These are phyloP conservation scores for Trichosanthes truncata DNA, from an alignment of 306 rosid genomes.

Conservation along the genomic window DNA sequence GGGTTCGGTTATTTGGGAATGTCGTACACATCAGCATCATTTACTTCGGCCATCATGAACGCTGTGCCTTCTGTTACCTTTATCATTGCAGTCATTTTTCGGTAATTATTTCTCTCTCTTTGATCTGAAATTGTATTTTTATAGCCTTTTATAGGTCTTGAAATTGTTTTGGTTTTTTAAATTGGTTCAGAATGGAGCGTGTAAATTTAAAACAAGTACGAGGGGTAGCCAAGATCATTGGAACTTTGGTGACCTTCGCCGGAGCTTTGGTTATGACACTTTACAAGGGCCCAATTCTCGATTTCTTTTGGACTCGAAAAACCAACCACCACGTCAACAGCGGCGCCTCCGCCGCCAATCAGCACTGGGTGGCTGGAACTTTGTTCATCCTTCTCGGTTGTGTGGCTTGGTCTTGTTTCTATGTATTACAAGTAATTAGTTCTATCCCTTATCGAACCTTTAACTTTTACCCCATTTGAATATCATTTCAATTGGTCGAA, in stretches of 20 bases:
- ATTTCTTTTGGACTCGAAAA: conserved; percentile 20
- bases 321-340: conserved; percentile 8
- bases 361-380: conserved; percentile 47
- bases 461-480: not conserved
- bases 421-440: conserved; percentile 39
- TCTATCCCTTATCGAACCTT: not conserved
- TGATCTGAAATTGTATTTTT: not conserved
- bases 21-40: conserved; percentile 66
- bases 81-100: conserved; percentile 36
- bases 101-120: conserved; percentile 24
- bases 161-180: not conserved
- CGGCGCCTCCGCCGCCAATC: conserved; percentile 10
- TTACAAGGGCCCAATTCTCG: conserved; percentile 62
- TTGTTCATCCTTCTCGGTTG: conserved; percentile 53
- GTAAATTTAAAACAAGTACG: conserved; percentile 22
- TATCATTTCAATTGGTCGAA: not conserved
- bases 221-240: conserved; percentile 31
- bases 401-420: conserved; percentile 55
- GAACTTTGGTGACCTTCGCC: conserved; percentile 35
- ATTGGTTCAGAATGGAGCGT: conserved; percentile 23
- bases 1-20: conserved; percentile 58
- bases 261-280: conserved; percentile 66
- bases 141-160: not conserved
- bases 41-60: conserved; percentile 55
- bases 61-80: conserved; percentile 68